Evolutionary conservation across 164 flowering plant genomes (phyloP), one percentile per base, ranked within the genome.

Genomic region (Cinnamomum chago): DNA sequence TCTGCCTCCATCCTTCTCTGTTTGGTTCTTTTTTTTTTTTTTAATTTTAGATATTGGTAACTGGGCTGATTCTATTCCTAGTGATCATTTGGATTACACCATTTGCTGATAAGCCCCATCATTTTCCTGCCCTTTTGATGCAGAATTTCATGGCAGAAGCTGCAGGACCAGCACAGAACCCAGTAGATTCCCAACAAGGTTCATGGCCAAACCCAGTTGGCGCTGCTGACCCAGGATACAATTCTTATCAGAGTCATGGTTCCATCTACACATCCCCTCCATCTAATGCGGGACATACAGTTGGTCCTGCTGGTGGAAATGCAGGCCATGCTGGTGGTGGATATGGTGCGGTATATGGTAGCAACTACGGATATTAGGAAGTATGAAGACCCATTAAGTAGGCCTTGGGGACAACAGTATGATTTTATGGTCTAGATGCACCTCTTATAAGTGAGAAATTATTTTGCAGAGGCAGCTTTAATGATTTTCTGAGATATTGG

Each of bases 91-190:
- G 60, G 60, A 15, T 5, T 55, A 55, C 2, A 58, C 14, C 12
- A 22, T 27, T 40, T 10, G 58, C 69, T 50, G 35, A 12, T 35
- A 13, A 17, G 17, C 5, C 15, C 52, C 13, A 6, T 18, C 4
- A 7, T 14, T 58, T 14, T 24, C 15, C 13, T 28, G 22, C 3
- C 14, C 22, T 58, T 72, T 30, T 35, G 77, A 40, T 40, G 81
- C 86, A 87, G 90, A 87, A 85, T 75, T 84, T 79, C 74, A 78
- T 87, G 85, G 88, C 85, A 65, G 90, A 85, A 50, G 88, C 90
- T 74, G 83, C 86, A 68, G 79, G 73, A 25, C 15, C 78, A 15
- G 30, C 77, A 12, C 86, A 73, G 76, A 84, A 82, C 73, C 71
- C 71, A 47, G 47, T 40, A 5, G 47, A 40, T 40, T 40, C 47